Evolutionary conservation across 306 rosid genomes (phyloP).

Genomic region (Albizia julibrissin): DNA sequence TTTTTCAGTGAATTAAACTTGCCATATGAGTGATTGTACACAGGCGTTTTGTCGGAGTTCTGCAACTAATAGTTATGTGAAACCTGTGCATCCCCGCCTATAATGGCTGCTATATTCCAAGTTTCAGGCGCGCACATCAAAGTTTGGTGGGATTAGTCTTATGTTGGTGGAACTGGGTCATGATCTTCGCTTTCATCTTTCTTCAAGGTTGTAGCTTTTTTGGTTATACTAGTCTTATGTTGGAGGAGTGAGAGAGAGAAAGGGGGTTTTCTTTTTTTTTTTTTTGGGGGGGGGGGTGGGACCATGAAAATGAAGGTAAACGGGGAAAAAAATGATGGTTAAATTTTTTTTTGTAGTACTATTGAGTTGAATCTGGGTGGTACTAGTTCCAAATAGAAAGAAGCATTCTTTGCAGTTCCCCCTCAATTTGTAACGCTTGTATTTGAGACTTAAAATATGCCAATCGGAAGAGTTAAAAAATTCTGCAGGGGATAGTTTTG

Average conservation of each 20-base stretch:
- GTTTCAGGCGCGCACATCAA: background rate
- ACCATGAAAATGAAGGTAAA: background rate
- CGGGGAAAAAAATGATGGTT: background rate
- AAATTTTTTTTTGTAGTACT: background rate
- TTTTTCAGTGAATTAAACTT: background rate
- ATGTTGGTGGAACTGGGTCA: background rate
- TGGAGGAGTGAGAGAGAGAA: background rate
- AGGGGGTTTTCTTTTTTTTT: too few species aligned
- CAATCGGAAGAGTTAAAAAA: background rate
- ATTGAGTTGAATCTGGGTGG: background rate
- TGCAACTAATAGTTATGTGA: background rate
- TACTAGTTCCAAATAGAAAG: background rate
- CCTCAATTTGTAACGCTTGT: background rate
- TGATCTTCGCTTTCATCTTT: background rate
- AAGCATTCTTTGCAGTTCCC: background rate
- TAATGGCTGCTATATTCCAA: background rate
- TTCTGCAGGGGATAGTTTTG: background rate
- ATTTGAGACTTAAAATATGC: background rate
- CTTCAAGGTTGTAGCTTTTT: background rate
- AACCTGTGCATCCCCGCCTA: background rate
- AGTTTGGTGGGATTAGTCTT: conserved; percentile 1
- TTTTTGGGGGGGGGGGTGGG: too few species aligned
- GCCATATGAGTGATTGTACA: background rate
- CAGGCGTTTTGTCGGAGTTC: background rate
- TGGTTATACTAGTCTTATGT: background rate